Percentiles rank a stretch among this genome's conserved stretches.
Evolutionary conservation across 371 early-diverging fungal species (phyloP).

Genomic region (Lichtheimia ornata): DNA sequence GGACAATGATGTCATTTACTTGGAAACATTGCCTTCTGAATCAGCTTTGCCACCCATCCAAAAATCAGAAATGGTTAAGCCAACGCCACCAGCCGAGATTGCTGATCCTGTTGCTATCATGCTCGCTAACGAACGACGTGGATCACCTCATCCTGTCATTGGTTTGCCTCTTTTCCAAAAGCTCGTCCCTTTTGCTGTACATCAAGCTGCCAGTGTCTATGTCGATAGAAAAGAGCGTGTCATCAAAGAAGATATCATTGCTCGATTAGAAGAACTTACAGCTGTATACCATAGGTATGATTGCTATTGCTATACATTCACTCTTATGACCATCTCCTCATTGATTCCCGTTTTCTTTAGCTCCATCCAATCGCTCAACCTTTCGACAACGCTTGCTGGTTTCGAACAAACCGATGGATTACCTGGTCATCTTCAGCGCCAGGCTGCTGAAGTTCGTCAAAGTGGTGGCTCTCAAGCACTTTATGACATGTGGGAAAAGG

Average conservation of each 20-base stretch:
- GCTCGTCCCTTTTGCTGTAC: conserved; percentile 87
- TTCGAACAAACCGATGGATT: conserved; percentile 68
- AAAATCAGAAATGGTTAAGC: conserved; percentile 73
- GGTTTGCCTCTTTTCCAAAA: conserved; percentile 82
- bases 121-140: conserved; percentile 31
- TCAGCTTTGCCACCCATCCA: conserved; percentile 60
- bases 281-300: conserved; percentile 40
- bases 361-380: conserved; percentile 67
- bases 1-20: conserved; percentile 90
- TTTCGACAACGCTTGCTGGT: conserved; percentile 73
- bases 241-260: conserved; percentile 53
- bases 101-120: conserved; percentile 52
- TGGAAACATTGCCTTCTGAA: conserved; percentile 71
- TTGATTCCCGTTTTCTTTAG: conserved; percentile 19
- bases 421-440: conserved; percentile 65
- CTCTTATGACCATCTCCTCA: neutral
- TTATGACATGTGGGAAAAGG: conserved; percentile 62
- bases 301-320: neutral
- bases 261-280: conserved; percentile 27
- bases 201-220: conserved; percentile 87
- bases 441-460: conserved; percentile 73
- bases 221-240: conserved; percentile 74
- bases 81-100: conserved; percentile 40
- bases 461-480: conserved; percentile 68
- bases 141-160: conserved; percentile 45